These are phyloP conservation scores for Penicillium sp. DNA, from an alignment of 2,329 filamentous ascomycete genomes.

Conservation along the genomic window DNA sequence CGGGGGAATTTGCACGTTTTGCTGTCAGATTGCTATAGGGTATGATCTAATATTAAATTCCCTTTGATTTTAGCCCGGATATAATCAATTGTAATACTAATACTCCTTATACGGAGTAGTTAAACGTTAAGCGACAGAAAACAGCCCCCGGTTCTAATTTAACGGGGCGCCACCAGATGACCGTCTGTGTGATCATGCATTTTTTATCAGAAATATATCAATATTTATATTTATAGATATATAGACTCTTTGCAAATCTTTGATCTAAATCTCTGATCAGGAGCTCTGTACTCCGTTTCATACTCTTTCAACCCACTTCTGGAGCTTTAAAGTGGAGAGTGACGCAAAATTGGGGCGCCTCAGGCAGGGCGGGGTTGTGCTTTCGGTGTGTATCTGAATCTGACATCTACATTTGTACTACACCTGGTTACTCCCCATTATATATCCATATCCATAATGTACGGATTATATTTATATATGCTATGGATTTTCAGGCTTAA, in stretches of 20 bases:
- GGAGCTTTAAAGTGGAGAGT: conserved; percentile 24
- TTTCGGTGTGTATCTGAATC: neutral
- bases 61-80: neutral
- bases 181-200: neutral
- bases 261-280: neutral
- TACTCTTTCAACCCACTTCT: conserved; percentile 11
- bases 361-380: conserved; percentile 3
- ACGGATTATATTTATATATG: too few species aligned
- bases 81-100: neutral
- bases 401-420: neutral
- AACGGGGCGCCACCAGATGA: neutral
- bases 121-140: neutral
- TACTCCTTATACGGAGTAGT: neutral
- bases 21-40: neutral
- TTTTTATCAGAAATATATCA: neutral
- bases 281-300: neutral
- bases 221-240: neutral
- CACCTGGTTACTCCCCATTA: neutral
- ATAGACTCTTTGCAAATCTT: neutral
- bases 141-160: neutral
- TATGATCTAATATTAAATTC: neutral
- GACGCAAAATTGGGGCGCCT: conserved; percentile 15
- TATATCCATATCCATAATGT: neutral
- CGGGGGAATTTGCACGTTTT: neutral
- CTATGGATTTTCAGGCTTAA: neutral